A percentile compares a stretch with the other conserved stretches of the same genome.
phyloP scores from a whole-genome alignment of 2,329 filamentous ascomycete species.

The Beauveria asiatica region DNA sequence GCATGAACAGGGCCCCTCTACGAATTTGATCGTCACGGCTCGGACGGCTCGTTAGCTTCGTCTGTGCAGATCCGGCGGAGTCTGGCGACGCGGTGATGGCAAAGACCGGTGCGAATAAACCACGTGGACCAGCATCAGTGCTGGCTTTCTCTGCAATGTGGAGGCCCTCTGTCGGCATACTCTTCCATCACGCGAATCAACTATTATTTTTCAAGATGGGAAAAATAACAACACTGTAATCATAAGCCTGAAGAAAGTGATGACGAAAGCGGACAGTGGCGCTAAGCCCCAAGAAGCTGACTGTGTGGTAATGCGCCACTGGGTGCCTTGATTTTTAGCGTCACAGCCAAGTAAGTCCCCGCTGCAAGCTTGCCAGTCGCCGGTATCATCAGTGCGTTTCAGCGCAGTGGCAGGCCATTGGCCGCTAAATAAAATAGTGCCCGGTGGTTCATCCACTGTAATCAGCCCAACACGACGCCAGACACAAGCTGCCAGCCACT shows the following conservation, averaged over 20 bases:
- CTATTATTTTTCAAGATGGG: no score
- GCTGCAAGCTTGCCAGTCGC: background rate
- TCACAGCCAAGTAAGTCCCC: background rate
- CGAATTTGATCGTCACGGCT: background rate
- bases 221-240: no score
- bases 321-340: background rate
- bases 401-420: background rate
- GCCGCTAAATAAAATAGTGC: background rate
- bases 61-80: background rate
- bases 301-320: background rate
- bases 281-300: background rate
- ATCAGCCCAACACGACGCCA: background rate
- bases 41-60: background rate
- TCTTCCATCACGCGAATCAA: no score
- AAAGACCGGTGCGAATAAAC: no score
- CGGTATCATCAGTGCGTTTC: background rate
- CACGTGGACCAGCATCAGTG: no score
- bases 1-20: background rate
- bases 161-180: no score
- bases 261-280: background rate
- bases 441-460: background rate
- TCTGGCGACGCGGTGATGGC: background rate
- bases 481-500: background rate
- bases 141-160: no score
- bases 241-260: background rate